These are phyloP conservation scores for Schizochytrium sp. DNA, from an alignment of 108 stramenopile genomes.

Conservation along the genomic window DNA sequence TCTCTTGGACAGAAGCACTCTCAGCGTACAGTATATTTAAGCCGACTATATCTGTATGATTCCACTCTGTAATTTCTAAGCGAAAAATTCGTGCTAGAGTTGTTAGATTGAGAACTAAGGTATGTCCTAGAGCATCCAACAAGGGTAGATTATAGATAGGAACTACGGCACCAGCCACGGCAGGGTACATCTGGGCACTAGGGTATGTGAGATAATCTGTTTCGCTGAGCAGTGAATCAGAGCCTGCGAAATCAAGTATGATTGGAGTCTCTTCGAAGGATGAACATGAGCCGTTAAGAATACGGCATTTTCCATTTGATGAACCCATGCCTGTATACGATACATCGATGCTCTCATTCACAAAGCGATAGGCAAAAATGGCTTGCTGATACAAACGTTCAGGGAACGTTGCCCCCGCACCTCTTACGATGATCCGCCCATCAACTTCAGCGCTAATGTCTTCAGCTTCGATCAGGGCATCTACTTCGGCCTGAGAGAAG, in stretches of 20 bases:
- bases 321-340: constrained; percentile 40
- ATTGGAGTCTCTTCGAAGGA: neutral
- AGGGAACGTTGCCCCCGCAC: constrained; percentile 47
- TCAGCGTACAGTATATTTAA: neutral
- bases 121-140: neutral
- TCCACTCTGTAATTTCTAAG: neutral
- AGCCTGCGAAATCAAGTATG: constrained; percentile 53
- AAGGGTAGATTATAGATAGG: constrained; percentile 13
- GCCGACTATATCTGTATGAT: neutral
- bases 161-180: constrained; percentile 44
- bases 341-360: neutral
- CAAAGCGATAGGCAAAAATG: constrained; percentile 19
- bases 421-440: constrained; percentile 14
- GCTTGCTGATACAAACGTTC: constrained; percentile 25
- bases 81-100: neutral
- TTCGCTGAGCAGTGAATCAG: constrained; percentile 23
- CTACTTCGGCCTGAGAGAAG: neutral
- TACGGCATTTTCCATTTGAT: constrained; percentile 40
- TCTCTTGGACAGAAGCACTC: neutral
- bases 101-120: neutral
- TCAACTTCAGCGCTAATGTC: neutral
- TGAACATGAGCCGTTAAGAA: neutral
- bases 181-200: constrained; percentile 31
- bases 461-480: neutral
- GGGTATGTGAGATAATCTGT: neutral